Percentiles rank a stretch among this genome's conserved stretches.
Conservation (phyloP, 1,284 basidiomycete species). For the Vanrija humicola region DNA sequence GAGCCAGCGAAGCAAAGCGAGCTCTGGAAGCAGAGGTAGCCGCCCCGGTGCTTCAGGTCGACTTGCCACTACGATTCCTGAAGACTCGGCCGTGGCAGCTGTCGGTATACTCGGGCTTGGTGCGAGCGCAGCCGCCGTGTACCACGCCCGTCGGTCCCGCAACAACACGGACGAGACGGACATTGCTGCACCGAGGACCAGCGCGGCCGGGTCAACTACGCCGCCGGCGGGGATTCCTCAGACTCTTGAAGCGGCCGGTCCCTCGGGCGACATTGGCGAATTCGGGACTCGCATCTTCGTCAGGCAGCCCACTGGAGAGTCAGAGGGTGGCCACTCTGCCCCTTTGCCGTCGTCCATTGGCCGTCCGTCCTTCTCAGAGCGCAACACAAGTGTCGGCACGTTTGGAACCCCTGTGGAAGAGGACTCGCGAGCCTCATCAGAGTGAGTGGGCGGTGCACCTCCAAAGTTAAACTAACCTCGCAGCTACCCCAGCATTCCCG, state of each 20-base stretch:
- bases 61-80: slow-evolving; percentile 7
- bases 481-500: no score
- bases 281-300: slow-evolving; percentile 6
- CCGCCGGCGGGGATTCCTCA: no score
- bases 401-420: slow-evolving; percentile 7
- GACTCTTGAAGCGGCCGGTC: not conserved
- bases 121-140: not conserved
- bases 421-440: not conserved
- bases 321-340: not conserved
- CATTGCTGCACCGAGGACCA: not conserved
- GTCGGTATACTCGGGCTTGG: not conserved
- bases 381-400: slow-evolving; percentile 15
- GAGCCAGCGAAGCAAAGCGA: not conserved
- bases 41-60: not conserved
- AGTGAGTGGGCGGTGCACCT: not conserved
- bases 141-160: not conserved
- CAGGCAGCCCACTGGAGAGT: not conserved
- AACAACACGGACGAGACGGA: not conserved
- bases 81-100: slow-evolving; percentile 3
- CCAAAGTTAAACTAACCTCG: no score
- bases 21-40: not conserved
- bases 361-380: not conserved
- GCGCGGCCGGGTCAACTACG: no score
- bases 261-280: slow-evolving; percentile 4
- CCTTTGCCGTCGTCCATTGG: not conserved